Base-by-base conservation (phyloP, 257 asterid species). In the Handroanthus guayacan region DNA sequence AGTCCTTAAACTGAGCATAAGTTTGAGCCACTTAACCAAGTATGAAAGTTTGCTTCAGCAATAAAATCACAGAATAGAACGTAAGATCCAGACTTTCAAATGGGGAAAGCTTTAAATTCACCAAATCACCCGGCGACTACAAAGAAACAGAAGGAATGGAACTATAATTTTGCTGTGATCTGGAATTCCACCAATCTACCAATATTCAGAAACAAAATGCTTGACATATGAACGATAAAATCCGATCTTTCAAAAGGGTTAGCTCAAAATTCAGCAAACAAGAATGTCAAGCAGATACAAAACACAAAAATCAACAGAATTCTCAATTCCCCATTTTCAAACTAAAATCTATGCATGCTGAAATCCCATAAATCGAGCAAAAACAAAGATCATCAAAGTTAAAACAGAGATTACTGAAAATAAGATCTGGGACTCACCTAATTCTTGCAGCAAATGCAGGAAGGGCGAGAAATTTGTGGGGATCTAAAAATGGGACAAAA, bases 341-440 rank as follows among this genome's bases (percentile, higher is more conserved):
- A 17, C 51, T 1, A 31, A 55, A 75, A 75, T 37, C 69, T 55
- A 9, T 0, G 47, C 60, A 69, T 16, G 48, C 12, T n/a, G n/a
- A 16, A 62, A 51, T 45, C 76, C 6, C 13, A 58, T 12, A 69
- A 62, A 62, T 16, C 67, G 41, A 74, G 62, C 62, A 60, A 50
- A 52, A 62, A 51, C 16, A 16, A 37, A 63, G 16, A 64, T 18
- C 57, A 48, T 9, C 43, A 52, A 72, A 67, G 69, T 4, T 1
- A 38, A 39, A 72, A 1, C 60, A 50, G 4, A 34, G 25, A 50
- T 39, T 12, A 47, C 2, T 41, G 37, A 48, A 63, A 78, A 37
- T 3, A 47, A 74, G 86, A 81, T 83, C 84, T 64, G 75, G 14
- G 52, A 72, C 83, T 76, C 73, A 86, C 89, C 84, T 41, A 48